phyloP scores from a whole-genome alignment of 2,329 filamentous ascomycete genomes.

The Pseudocercospora eumusae region DNA sequence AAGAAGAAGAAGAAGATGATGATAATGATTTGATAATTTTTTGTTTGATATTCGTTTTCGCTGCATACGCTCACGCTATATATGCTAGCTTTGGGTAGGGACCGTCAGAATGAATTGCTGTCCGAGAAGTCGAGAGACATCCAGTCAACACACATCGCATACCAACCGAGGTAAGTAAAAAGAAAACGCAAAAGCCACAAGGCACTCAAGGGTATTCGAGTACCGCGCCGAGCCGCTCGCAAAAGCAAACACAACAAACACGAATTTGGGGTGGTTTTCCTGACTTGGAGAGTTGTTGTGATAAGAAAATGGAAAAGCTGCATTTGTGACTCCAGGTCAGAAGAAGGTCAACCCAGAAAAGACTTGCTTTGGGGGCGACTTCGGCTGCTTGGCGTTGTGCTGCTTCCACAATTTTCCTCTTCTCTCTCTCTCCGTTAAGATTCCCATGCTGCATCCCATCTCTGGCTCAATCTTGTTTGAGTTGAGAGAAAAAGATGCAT shows the following conservation, averaged over 20 bases:
- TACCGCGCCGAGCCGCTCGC: slow-evolving; percentile 9
- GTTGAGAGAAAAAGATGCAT: slow-evolving; percentile 25
- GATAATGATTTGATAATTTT: slow-evolving; percentile 3
- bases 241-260: slow-evolving; percentile 1
- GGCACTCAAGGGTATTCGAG: slow-evolving; percentile 10
- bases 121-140: neutral
- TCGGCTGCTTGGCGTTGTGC: neutral
- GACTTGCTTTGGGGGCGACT: neutral
- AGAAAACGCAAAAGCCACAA: neutral
- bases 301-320: slow-evolving; percentile 8
- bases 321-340: slow-evolving; percentile 4
- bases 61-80: slow-evolving; percentile 7
- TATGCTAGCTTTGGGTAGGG: slow-evolving; percentile 7
- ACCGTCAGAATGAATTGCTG: slow-evolving; percentile 3
- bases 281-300: neutral
- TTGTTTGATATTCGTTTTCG: neutral
- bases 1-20: too few relatives aligned
- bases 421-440: slow-evolving; percentile 18
- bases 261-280: neutral
- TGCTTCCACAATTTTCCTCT: slow-evolving; percentile 4
- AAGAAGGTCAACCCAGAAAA: neutral
- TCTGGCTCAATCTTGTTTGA: slow-evolving; percentile 14
- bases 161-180: neutral
- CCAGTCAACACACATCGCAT: neutral
- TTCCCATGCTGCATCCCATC: slow-evolving; percentile 16